A percentile compares a stretch with the other conserved stretches of the same genome.
Conservation (phyloP, 2,329 filamentous ascomycete species). For the Colletotrichum spaethianum region DNA sequence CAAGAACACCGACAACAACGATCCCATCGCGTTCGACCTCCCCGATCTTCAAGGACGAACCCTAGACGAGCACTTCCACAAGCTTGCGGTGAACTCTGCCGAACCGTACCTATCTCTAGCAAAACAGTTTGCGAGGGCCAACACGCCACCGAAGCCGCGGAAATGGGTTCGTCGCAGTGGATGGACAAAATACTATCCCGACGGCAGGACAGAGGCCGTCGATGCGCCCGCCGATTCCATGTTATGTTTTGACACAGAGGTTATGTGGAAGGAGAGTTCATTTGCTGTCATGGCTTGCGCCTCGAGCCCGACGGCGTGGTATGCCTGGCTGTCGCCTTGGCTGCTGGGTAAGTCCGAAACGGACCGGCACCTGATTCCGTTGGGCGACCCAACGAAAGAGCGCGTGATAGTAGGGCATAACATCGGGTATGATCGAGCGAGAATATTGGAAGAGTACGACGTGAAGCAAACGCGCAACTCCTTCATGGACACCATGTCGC, state of each 20-base stretch:
- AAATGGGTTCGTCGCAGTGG: slow-evolving; percentile 86
- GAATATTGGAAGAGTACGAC: slow-evolving; percentile 90
- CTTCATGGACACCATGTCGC: slow-evolving; percentile 97
- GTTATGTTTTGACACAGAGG: slow-evolving; percentile 95
- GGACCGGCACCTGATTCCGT: slow-evolving; percentile 85
- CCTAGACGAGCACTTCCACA: slow-evolving; percentile 95
- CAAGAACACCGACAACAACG: slow-evolving; percentile 85
- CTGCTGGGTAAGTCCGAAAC: slow-evolving; percentile 85
- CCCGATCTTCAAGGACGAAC: slow-evolving; percentile 84
- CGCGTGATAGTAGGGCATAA: slow-evolving; percentile 95
- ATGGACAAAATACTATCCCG: slow-evolving; percentile 91
- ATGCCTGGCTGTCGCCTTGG: slow-evolving; percentile 98
- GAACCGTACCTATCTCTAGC: slow-evolving; percentile 86
- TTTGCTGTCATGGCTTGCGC: slow-evolving; percentile 99
- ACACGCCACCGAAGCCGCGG: slow-evolving; percentile 71
- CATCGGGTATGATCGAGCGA: slow-evolving; percentile 92
- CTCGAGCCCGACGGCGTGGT: slow-evolving; percentile 91
- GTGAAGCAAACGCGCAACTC: slow-evolving; percentile 85
- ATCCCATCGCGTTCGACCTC: slow-evolving; percentile 88
- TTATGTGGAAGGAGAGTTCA: slow-evolving; percentile 93
- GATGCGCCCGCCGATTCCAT: slow-evolving; percentile 84
- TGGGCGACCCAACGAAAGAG: slow-evolving; percentile 81
- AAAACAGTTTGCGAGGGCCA: slow-evolving; percentile 78
- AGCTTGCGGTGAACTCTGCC: slow-evolving; percentile 86
- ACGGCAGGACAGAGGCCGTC: slow-evolving; percentile 79